phyloP scores from a whole-genome alignment of 305 asterid genomes.

The Ajuga reptans region DNA sequence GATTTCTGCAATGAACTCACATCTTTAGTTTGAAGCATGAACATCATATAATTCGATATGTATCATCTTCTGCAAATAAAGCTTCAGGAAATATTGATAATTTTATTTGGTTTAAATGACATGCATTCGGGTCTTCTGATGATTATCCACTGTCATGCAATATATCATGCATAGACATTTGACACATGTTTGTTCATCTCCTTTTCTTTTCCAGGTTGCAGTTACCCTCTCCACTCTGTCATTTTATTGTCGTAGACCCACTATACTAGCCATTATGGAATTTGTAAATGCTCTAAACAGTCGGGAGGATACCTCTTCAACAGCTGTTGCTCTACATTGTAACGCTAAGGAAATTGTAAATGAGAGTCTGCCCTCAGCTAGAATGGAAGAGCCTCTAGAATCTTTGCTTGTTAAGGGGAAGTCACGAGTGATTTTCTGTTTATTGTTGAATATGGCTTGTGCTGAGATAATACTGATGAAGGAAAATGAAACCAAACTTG shows the following conservation, averaged over 20 bases:
- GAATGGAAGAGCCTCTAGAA: slow-evolving; percentile 63
- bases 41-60: neutral
- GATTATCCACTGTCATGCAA: slow-evolving; percentile 7
- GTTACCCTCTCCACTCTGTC: slow-evolving; percentile 86
- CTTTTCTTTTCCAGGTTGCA: slow-evolving; percentile 48
- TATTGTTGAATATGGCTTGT: slow-evolving; percentile 76
- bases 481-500: slow-evolving; percentile 73
- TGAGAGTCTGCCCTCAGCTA: slow-evolving; percentile 39
- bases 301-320: slow-evolving; percentile 47
- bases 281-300: slow-evolving; percentile 59
- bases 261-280: slow-evolving; percentile 71
- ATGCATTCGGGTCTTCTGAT: neutral
- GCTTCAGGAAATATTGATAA: neutral
- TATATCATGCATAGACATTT: neutral
- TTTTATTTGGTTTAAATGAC: neutral
- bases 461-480: slow-evolving; percentile 90
- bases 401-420: slow-evolving; percentile 83
- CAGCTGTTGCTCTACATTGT: slow-evolving; percentile 32
- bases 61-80: neutral
- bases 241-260: slow-evolving; percentile 84
- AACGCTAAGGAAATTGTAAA: slow-evolving; percentile 28
- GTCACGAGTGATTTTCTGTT: slow-evolving; percentile 66
- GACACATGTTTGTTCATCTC: neutral
- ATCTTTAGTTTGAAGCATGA: neutral
- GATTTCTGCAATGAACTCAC: neutral